Conservation (phyloP, 345 rosid genomes). For the Abelmoschus esculentus region DNA sequence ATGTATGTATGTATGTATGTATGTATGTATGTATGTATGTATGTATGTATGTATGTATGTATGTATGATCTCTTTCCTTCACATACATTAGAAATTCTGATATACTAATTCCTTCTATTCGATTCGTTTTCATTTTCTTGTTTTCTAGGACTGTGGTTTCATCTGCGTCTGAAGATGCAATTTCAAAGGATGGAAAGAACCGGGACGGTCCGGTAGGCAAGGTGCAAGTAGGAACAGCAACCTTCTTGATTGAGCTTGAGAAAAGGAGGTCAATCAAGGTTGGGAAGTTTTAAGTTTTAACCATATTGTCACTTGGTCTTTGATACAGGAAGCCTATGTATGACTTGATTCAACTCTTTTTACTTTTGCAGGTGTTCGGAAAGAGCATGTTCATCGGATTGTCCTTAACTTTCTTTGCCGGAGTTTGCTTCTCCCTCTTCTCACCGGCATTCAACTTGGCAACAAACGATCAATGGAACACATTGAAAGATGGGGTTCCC, state of each 20-base stretch:
- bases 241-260: slow-evolving; percentile 62
- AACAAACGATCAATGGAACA: slow-evolving; percentile 75
- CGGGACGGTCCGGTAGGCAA: slow-evolving; percentile 19
- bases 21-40: slow-evolving; percentile 3
- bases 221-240: slow-evolving; percentile 48
- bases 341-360: background rate
- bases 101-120: background rate
- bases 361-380: slow-evolving; percentile 52
- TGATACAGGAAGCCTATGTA: background rate
- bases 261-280: slow-evolving; percentile 74
- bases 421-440: slow-evolving; percentile 66
- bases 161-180: slow-evolving; percentile 11
- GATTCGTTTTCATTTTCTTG: background rate
- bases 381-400: slow-evolving; percentile 55
- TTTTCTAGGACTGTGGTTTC: slow-evolving; percentile 21
- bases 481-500: slow-evolving; percentile 57
- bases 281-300: slow-evolving; percentile 3
- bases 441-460: slow-evolving; percentile 84
- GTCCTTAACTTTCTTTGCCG: slow-evolving; percentile 54
- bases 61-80: slow-evolving; percentile 9
- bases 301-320: background rate
- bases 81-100: background rate
- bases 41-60: too few relatives aligned
- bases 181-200: slow-evolving; percentile 22
- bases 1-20: background rate